Evolutionary conservation across 805 yeast species (phyloP), one percentile per base, ranked within the genome.

Genomic region (Candida awuae): DNA sequence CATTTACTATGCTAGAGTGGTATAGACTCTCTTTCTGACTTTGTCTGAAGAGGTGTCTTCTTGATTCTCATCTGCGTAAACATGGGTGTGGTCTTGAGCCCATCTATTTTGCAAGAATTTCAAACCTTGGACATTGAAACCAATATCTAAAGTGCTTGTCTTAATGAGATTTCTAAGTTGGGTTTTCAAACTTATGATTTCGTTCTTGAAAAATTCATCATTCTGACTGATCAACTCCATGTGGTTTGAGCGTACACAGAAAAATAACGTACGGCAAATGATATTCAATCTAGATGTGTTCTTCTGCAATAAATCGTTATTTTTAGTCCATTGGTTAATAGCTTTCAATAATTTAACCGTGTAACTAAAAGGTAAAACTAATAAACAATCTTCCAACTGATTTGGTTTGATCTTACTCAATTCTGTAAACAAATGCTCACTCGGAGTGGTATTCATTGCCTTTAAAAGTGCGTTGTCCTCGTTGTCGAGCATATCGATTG

Each of bases 331-430:
- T 21, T 75, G 68, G 46, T 77, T 80, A 38, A 92, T 75, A 50
- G 87, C 83, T 49, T 69, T 70, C 46, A 92, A 68, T 36, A 92
- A 68, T 48, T 74, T 75, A 40, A 79, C 56, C 2, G 88, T 80
- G 59, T 80, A 82, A 9, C 94, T 85, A 53, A 90, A 88, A 23
- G 98, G 96, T 38, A 92, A 67, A 1, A 92, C 94, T 34, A 92
- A 62, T 39, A 92, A 68, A 1, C 97, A 95, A 61, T 92, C 99
- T 52, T 90, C 96, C 26, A 92, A 63, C 52, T 90, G 95, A 0
- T 94, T 73, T 1, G 95, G 75, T 51, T 73, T 81, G 56, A 92
- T 84, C 52, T 77, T 77, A 27, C 66, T 55, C 13, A 90, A 58
- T 0, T 80, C 78, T 33, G 79, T 80, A 63, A 90, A 67, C 17